These are phyloP conservation scores for Aspergillus uvarum DNA, from an alignment of 2,329 filamentous ascomycete species.

Conservation along the genomic window DNA sequence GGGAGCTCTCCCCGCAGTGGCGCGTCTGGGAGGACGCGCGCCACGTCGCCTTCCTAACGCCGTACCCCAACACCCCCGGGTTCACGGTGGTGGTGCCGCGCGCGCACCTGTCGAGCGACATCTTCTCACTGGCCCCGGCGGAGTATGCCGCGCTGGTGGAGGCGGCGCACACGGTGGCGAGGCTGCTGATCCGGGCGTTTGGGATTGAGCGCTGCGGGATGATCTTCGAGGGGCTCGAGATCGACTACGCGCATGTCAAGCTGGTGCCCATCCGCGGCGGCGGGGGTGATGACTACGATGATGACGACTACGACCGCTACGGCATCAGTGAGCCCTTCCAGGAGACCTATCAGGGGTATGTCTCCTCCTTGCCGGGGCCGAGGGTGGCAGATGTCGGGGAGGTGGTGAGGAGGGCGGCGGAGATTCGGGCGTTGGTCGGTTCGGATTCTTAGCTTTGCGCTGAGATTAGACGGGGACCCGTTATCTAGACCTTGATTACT, in stretches of 20 bases:
- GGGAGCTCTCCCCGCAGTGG: slow-evolving; percentile 1
- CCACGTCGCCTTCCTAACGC: slow-evolving; percentile 7
- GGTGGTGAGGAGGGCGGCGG: neutral
- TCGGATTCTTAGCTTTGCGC: no score
- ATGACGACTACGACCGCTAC: neutral
- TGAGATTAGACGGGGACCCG: no score
- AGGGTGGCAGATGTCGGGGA: neutral
- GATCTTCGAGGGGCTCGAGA: slow-evolving; percentile 10
- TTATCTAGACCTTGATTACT: no score
- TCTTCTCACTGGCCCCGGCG: neutral
- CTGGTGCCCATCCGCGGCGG: neutral
- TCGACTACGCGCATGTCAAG: slow-evolving; percentile 10
- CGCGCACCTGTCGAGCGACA: slow-evolving; percentile 1
- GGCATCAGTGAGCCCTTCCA: neutral
- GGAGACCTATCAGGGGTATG: slow-evolving; percentile 1
- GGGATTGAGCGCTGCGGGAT: slow-evolving; percentile 1
- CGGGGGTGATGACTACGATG: neutral
- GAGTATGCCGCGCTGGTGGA: neutral
- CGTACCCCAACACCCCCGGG: slow-evolving; percentile 2
- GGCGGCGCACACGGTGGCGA: neutral
- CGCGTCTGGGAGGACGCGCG: slow-evolving; percentile 5
- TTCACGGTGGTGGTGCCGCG: slow-evolving; percentile 8
- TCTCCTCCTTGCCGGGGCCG: slow-evolving; percentile 6
- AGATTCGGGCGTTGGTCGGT: neutral
- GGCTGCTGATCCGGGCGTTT: slow-evolving; percentile 1